Base-by-base conservation (phyloP, 768 basidiomycete genomes). In the Tremella mesenterica region DNA sequence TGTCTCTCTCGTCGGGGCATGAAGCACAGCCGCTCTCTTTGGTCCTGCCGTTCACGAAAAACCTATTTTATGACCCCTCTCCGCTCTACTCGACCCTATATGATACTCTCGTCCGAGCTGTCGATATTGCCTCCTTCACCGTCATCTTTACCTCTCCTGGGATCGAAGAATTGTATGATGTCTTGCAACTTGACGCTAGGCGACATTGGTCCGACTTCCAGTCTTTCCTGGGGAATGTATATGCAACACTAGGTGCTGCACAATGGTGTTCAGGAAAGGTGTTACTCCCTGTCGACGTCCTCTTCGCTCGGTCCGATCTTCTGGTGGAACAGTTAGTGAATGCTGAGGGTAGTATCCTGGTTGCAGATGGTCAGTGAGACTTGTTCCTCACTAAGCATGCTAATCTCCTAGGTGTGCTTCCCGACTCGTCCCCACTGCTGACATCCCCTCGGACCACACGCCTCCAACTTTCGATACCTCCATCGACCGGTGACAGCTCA, bases 191-290 rank as follows among this genome's bases (percentile, higher is more conserved):
- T 13, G 43, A 66, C n/a, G 63, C 69, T 5, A 36, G 53, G 4
- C 41, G 36, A 4, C 51, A 70, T 27, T 96, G 85, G 82, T 75
- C 81, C 48, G 77, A 77, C 18, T 77, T 91, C 2, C 88, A 92
- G 74, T 74, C 79, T 9, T 78, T 92, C 43, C 77, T 96, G 57
- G 86, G 86, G 0, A 84, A 81, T 64, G 80, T 86, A 33, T 95
- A 96, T 71, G 85, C 88, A 2, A 49, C 51, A 16, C 39, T 65
- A 8, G 84, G 85, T 60, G 85, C 87, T n/a, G 85, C 85, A 13
- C 83, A 80, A 61, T 79, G 82, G 36, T 78, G 80, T 31, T 70
- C 77, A 61, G 81, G 81, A 67, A 85, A 81, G 57, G 75, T 89
- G 36, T 77, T 88, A 52, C 80, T 91, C 78, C 78, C 84, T 50